Percentiles rank a stretch among this genome's conserved stretches.
These are phyloP conservation scores for Zizania latifolia DNA, from an alignment of 176 grass and related monocot genomes.

Conservation along the genomic window DNA sequence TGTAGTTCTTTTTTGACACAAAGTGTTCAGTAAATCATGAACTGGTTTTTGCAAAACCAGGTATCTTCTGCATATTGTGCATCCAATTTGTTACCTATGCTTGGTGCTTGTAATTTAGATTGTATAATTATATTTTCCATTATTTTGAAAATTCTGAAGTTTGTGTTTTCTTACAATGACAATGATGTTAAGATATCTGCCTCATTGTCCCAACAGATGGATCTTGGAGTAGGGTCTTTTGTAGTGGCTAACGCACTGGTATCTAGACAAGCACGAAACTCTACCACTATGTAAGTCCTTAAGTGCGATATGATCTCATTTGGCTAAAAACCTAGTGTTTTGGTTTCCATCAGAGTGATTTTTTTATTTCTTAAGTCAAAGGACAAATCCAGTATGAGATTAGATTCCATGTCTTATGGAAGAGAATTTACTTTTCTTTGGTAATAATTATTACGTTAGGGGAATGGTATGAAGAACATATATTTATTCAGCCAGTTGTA, in stretches of 20 bases:
- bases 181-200: slow-evolving; percentile 27
- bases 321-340: background rate
- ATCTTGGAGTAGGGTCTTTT: slow-evolving; percentile 96
- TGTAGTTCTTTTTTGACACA: background rate
- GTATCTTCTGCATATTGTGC: background rate
- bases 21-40: slow-evolving; percentile 16
- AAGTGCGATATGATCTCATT: background rate
- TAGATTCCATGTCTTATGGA: background rate
- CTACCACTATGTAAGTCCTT: slow-evolving; percentile 50
- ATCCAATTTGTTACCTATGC: background rate
- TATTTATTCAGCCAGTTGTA: background rate
- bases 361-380: slow-evolving; percentile 8
- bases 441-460: slow-evolving; percentile 6
- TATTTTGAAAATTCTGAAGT: slow-evolving; percentile 22
- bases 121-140: slow-evolving; percentile 1
- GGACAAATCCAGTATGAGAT: background rate
- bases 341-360: background rate
- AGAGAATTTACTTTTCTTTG: background rate
- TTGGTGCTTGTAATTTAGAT: background rate
- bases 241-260: slow-evolving; percentile 87
- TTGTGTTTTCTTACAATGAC: slow-evolving; percentile 12
- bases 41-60: background rate
- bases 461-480: slow-evolving; percentile 1
- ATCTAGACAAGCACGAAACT: slow-evolving; percentile 72
- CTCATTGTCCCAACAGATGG: slow-evolving; percentile 73